Conservation (phyloP, 2,329 filamentous ascomycete genomes). For the Calonectria ilicicola region DNA sequence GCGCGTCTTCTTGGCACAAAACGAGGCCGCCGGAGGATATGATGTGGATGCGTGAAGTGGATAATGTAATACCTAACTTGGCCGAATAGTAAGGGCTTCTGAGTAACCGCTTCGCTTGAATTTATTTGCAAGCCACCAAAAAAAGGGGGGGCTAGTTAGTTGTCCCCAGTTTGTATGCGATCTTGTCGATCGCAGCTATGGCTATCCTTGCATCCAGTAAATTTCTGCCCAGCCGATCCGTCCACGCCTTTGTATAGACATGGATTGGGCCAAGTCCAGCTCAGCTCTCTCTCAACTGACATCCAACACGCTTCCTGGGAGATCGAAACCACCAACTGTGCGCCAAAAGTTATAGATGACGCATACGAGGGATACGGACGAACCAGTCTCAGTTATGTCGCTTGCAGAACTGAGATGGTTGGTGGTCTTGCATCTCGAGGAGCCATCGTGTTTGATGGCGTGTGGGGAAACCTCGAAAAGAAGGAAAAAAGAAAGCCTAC, state of each 20-base stretch:
- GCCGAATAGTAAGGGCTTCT: not conserved
- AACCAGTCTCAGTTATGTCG: not conserved
- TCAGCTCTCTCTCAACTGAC: not conserved
- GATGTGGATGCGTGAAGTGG: slow-evolving; percentile 3
- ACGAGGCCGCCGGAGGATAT: not conserved
- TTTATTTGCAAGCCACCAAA: not conserved
- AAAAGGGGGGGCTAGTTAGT: not conserved
- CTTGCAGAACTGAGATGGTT: not conserved
- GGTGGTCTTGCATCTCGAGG: not conserved
- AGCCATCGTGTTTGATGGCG: not conserved
- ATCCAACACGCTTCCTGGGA: not conserved
- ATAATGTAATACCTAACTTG: not conserved
- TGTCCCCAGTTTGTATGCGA: not conserved
- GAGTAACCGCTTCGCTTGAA: not conserved
- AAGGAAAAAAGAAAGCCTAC: not conserved
- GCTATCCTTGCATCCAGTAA: not conserved
- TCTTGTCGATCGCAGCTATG: not conserved
- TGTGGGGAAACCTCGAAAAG: not conserved
- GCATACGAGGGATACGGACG: not conserved
- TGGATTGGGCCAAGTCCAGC: not conserved
- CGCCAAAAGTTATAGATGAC: not conserved
- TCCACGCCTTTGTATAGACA: not conserved
- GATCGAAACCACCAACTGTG: not conserved
- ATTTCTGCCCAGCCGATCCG: not conserved
- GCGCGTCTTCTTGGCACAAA: not conserved